These are phyloP conservation scores for Obelidium mucronatum DNA, from an alignment of 192 early-diverging fungal genomes.

Conservation along the genomic window DNA sequence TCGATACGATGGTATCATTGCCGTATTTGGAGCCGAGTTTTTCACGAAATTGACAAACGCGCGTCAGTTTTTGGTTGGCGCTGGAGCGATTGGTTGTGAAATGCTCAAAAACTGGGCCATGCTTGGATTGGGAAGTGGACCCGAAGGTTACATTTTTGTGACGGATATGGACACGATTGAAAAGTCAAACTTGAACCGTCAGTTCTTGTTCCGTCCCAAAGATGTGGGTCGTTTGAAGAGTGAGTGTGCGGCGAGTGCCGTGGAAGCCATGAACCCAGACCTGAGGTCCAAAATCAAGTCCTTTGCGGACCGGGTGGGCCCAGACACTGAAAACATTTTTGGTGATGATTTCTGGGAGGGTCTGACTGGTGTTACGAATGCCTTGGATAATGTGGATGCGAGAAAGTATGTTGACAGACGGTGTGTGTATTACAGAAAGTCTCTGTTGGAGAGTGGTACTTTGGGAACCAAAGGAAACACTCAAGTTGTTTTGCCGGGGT, in stretches of 20 bases:
- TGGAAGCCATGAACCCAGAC: conserved; percentile 92
- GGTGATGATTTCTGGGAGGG: conserved; percentile 90
- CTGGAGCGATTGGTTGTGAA: conserved; percentile 99
- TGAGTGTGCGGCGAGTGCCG: conserved; percentile 85
- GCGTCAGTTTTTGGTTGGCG: conserved; percentile 94
- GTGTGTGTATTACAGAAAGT: conserved; percentile 96
- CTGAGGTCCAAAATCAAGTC: conserved; percentile 74
- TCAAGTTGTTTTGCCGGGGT: conserved; percentile 92
- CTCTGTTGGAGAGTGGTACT: conserved; percentile 96
- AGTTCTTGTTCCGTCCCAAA: conserved; percentile 94
- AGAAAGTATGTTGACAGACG: conserved; percentile 96
- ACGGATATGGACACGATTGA: conserved; percentile 99
- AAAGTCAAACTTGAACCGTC: conserved; percentile 98
- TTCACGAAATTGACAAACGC: conserved; percentile 86
- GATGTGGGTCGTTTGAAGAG: conserved; percentile 89
- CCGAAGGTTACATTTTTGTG: conserved; percentile 78
- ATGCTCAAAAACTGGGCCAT: conserved; percentile 99
- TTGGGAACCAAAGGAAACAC: conserved; percentile 99
- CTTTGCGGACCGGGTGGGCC: conserved; percentile 88
- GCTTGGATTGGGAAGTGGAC: conserved; percentile 86
- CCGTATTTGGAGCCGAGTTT: conserved; percentile 94
- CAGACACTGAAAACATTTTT: conserved; percentile 93
- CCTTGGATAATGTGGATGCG: conserved; percentile 97
- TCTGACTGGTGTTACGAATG: conserved; percentile 94
- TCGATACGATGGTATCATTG: conserved; percentile 96